Base-by-base conservation (phyloP, 2,329 filamentous ascomycete species). In the Fusarium sp. region DNA sequence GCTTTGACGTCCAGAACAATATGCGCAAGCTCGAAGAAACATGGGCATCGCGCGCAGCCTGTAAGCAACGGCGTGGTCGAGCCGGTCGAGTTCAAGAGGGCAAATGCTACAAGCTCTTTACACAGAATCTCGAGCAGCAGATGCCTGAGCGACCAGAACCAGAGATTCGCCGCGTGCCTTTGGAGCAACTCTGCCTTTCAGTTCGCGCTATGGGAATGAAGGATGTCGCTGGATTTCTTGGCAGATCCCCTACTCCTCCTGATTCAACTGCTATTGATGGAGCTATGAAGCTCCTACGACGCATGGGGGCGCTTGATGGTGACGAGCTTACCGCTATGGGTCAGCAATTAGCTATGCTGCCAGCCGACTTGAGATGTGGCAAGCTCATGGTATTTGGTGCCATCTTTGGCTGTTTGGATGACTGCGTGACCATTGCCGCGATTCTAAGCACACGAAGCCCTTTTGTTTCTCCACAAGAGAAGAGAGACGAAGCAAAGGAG, bases 331-430 rank as follows among this genome's bases (percentile, higher is more conserved):
- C 96, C 0, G 94, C 94, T 5, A 88, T 99, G 45, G 96, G 96
- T 37, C 90, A 91, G 52, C 96, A 98, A 80, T 84, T 99, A n/a
- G 91, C 94, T 18, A 93, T 96, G 88, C 94, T 99, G 49, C 96
- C 96, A 3, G 93, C 95, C 1, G 96, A 99, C 75, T 84, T 99
- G 46, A 89, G 95, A 27, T 96, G 94, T 76, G 93, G 92, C 43
- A 99, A 99, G 79, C 85, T 99, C 33, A 93, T 99, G 85, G 92
- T 99, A 5, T 97, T 96, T 75, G 96, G 96, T 8, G 91, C 93
- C 17, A 94, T 96, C 58, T 98, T 99, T 74, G 92, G 92, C 33
- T 98, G 95, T 74, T 85, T 98, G 9, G 93, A 97, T 73, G 89
- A 95, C 51, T 94, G 91, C 69, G 85, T 98, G 55, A 94, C 91